Evolutionary conservation across 1,284 basidiomycete species (phyloP), one percentile per base, ranked within the genome.

Genomic region (Chondrostereum purpureum): DNA sequence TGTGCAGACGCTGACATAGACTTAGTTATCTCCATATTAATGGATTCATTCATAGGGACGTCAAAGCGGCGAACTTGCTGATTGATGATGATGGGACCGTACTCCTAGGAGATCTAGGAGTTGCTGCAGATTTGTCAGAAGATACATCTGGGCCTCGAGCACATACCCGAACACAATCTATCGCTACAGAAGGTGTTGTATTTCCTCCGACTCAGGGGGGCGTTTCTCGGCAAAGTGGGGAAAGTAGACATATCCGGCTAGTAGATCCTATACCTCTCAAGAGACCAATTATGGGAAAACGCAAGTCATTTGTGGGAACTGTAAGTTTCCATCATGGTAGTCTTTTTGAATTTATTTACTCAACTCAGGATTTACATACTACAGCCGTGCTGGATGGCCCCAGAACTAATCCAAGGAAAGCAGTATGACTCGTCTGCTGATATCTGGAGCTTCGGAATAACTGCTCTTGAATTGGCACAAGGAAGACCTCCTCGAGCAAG

Each of bases 361-460:
- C 41, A 37, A 5, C 13, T 27, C 33, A 19, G 35, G 43, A 38
- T 46, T 44, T 43, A 36, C 36, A 41, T 24, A 18, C 17, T 42
- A 40, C 49, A 85, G 77, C 92, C 92, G 1, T 91, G 88, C 58
- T 94, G 90, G 88, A 94, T 94, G 91, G 89, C 92, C 0, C 92
- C 92, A 2, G 91, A 94, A 55, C 77, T 94, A 19, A 88, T 94
- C 39, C 79, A 86, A 54, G 83, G 89, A 44, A 80, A 78, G 53
- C 80, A 82, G 51, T 94, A 94, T 61, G 90, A 92, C 58, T 78
- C 78, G 16, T 83, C 81, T 55, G 88, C 90, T 36, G 91, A 93
- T 58, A 91, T 94, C 49, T 94, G 90, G 90, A 90, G 86, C 36
- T 90, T 93, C 59, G 92, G 88, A 19, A 92, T 94, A 53, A 92